These are phyloP conservation scores for Sporobolomyces pararoseus DNA, from an alignment of 768 basidiomycete species.

Conservation along the genomic window DNA sequence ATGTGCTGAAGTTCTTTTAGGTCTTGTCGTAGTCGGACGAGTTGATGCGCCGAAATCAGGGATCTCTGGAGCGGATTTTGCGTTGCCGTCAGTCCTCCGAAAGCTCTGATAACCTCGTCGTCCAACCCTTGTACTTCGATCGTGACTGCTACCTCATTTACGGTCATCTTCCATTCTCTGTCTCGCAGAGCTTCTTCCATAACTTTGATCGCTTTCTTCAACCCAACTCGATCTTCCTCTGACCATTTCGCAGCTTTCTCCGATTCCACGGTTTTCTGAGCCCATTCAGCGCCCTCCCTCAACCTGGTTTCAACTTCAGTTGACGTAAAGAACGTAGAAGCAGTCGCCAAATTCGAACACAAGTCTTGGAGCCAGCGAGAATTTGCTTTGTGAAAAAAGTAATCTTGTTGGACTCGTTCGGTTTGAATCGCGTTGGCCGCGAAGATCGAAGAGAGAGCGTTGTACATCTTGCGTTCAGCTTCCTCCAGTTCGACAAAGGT, in stretches of 20 bases:
- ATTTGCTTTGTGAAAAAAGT: constrained; percentile 38
- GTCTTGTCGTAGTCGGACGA: constrained; percentile 29
- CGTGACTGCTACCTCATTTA: constrained; percentile 1
- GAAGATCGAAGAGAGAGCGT: constrained; percentile 41
- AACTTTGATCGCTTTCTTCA: constrained; percentile 18
- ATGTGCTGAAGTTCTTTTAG: constrained; percentile 18
- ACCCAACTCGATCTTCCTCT: constrained; percentile 10
- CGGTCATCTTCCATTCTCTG: constrained; percentile 13
- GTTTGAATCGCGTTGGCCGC: constrained; percentile 38
- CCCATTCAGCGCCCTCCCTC: constrained; percentile 7
- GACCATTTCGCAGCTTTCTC: constrained; percentile 14
- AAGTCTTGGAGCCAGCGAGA: constrained; percentile 30
- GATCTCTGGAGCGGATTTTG: neutral
- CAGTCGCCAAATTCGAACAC: constrained; percentile 31
- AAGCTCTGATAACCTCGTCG: constrained; percentile 28
- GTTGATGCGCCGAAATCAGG: constrained; percentile 13
- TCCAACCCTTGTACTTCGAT: constrained; percentile 21
- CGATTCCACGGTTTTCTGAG: neutral
- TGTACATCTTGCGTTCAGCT: constrained; percentile 43
- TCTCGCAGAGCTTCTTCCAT: constrained; percentile 31
- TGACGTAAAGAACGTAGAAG: constrained; percentile 41
- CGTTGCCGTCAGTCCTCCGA: constrained; percentile 18
- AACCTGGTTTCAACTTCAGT: constrained; percentile 6
- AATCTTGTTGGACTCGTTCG: constrained; percentile 42
- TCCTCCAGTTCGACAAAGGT: constrained; percentile 34